These are phyloP conservation scores for Coprinellus micaceus DNA, from an alignment of 768 basidiomycete species.

Conservation along the genomic window DNA sequence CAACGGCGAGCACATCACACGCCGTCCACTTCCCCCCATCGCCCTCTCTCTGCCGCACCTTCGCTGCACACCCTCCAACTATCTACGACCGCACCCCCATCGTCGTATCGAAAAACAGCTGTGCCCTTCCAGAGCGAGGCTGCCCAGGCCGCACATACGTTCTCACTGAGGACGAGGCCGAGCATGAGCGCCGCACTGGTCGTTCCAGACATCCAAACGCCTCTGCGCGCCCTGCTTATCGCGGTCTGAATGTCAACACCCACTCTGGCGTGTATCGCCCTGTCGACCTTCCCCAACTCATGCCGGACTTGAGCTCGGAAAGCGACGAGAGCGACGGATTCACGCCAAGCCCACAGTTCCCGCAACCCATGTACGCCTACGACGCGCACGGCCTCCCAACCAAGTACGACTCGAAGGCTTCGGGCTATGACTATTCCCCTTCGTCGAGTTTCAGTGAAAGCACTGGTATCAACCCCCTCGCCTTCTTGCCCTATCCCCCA, in stretches of 20 bases:
- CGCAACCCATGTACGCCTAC: conserved; percentile 27
- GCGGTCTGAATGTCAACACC: conserved; percentile 9
- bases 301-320: conserved; percentile 61
- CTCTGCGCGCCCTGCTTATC: conserved; percentile 1
- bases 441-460: neutral
- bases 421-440: neutral
- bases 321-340: conserved; percentile 64
- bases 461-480: conserved; percentile 21
- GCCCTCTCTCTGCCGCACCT: conserved; percentile 47
- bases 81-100: conserved; percentile 82
- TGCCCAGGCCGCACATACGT: conserved; percentile 55
- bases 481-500: conserved; percentile 37
- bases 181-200: neutral
- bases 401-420: conserved; percentile 14
- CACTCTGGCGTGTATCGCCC: neutral
- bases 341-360: conserved; percentile 16
- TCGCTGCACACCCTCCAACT: conserved; percentile 51
- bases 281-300: conserved; percentile 42
- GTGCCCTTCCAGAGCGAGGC: conserved; percentile 75
- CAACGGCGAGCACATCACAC: conserved; percentile 25
- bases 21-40: conserved; percentile 53
- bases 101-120: conserved; percentile 65
- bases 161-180: conserved; percentile 33
- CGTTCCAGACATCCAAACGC: no score
- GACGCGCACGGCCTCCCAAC: conserved; percentile 13